Conservation (phyloP, 371 early-diverging fungal genomes). For the Mortierella sp. region DNA sequence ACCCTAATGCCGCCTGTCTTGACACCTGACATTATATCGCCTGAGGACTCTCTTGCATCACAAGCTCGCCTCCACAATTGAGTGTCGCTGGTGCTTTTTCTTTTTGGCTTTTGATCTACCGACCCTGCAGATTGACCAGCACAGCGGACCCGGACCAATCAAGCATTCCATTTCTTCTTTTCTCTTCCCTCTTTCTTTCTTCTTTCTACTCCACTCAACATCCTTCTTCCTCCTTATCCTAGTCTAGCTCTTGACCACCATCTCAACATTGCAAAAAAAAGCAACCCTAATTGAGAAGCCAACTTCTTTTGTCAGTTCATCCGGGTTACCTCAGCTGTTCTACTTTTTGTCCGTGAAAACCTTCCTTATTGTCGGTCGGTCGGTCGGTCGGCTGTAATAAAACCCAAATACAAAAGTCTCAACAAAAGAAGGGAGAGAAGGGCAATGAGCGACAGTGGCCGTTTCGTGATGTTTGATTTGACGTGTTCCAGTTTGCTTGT, state of each 20-base stretch:
- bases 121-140: background rate
- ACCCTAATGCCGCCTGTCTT: background rate
- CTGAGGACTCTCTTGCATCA: conserved; percentile 28
- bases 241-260: background rate
- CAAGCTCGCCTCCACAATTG: background rate
- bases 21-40: conserved; percentile 44
- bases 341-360: background rate
- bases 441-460: background rate
- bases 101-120: background rate
- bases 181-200: background rate
- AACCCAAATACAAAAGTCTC: background rate
- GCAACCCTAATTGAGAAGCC: background rate
- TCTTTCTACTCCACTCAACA: background rate
- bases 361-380: background rate
- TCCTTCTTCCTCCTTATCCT: background rate
- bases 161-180: background rate
- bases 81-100: background rate
- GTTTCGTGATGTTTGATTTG: background rate
- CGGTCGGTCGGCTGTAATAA: background rate
- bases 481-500: background rate
- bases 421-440: background rate
- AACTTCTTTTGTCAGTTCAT: background rate
- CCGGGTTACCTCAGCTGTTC: background rate
- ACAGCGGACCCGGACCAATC: background rate
- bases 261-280: background rate